A percentile compares a stretch with the other conserved stretches of the same genome.
Conservation (phyloP, 768 basidiomycete genomes). For the Amanita pseudoporphyria region DNA sequence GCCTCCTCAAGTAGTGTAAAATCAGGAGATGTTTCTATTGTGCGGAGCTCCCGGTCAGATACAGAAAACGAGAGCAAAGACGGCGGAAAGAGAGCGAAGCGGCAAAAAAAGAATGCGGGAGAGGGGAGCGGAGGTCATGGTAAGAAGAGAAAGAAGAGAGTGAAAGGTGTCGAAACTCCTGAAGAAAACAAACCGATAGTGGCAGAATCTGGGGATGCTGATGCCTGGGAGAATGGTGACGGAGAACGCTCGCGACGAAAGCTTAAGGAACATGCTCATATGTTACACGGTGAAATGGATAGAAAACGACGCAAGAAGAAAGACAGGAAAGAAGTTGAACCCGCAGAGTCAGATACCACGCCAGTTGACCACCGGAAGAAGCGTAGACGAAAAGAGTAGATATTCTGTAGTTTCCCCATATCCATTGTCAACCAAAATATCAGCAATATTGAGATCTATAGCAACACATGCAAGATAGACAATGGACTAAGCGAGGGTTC, state of each 20-base stretch:
- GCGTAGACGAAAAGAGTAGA: neutral
- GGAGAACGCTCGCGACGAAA: neutral
- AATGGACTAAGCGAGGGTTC: too few species aligned
- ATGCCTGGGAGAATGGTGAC: neutral
- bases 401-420: neutral
- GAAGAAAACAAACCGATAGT: slow-evolving; percentile 11
- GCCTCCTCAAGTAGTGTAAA: neutral
- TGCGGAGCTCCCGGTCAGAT: neutral
- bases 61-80: neutral
- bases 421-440: slow-evolving; percentile 4
- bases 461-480: neutral
- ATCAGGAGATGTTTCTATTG: neutral
- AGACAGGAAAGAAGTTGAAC: neutral
- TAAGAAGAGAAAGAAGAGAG: neutral
- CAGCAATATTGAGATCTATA: slow-evolving; percentile 11
- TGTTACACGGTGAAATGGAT: too few species aligned
- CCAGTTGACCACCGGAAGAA: neutral
- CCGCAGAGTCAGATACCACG: neutral
- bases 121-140: neutral
- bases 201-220: slow-evolving; percentile 7
- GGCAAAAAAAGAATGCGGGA: neutral
- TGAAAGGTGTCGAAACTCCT: too few species aligned
- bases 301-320: neutral
- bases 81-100: neutral
- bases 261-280: neutral